Conservation (phyloP, 1,284 basidiomycete genomes). For the Tilletia caries region DNA sequence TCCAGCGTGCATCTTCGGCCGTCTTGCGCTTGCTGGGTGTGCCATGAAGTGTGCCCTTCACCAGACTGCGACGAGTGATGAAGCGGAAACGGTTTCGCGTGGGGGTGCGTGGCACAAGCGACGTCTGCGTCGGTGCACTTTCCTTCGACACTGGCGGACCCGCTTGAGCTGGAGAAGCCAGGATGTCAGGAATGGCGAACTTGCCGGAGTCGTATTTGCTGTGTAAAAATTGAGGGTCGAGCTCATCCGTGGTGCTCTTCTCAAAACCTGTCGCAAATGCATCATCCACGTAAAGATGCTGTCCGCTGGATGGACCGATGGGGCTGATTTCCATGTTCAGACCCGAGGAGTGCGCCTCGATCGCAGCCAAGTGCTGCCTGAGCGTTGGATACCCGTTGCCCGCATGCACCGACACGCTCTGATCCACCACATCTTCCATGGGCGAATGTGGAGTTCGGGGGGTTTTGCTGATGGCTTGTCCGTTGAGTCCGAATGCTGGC, state of each 20-base stretch:
- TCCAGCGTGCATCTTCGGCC: too few species aligned
- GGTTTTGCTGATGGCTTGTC: constrained; percentile 31
- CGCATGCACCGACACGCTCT: constrained; percentile 25
- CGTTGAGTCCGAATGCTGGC: constrained; percentile 31
- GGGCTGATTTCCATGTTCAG: not conserved
- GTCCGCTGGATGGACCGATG: not conserved
- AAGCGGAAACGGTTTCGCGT: not conserved
- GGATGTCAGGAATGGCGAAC: constrained; percentile 19
- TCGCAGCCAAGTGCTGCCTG: not conserved
- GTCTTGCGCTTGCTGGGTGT: not conserved
- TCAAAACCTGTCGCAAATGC: too few species aligned
- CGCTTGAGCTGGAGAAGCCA: not conserved
- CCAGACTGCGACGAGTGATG: not conserved
- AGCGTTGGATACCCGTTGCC: not conserved
- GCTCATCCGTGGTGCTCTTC: not conserved
- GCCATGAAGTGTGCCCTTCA: not conserved
- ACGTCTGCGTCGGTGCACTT: too few species aligned
- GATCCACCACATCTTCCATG: constrained; percentile 29
- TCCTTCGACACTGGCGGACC: not conserved
- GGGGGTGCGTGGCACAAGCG: not conserved
- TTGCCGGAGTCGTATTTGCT: constrained; percentile 25
- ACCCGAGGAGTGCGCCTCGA: not conserved
- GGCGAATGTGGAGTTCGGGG: constrained; percentile 44
- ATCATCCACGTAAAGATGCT: too few species aligned
- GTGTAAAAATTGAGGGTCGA: constrained; percentile 10